Evolutionary conservation across 2,329 filamentous ascomycete species (phyloP), one percentile per base, ranked within the genome.

Genomic region (Cordyceps pruinosa): DNA sequence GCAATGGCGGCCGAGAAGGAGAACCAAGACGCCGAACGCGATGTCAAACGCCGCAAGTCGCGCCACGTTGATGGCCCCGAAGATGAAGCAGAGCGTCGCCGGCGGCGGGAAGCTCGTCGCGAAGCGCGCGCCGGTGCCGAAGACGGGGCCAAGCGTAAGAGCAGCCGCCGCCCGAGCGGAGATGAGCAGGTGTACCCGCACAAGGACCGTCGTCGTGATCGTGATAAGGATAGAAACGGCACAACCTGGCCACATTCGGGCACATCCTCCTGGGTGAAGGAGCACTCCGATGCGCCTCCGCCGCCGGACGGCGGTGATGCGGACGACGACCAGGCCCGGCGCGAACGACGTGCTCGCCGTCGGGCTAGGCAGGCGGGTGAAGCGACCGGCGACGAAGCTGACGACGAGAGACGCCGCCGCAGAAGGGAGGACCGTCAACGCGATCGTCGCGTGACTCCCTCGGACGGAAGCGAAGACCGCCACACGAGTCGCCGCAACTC

Each of bases 191-290:
- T 73, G 47, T 76, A 79, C 59, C 67, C 75, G 5, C 73, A 75
- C 62, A 70, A 71, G 65, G 65, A 70, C 49, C 70, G 72, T 15
- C 69, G 66, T 15, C 67, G 70, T 6, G 35, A 37, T 15, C 35
- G 35, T 56, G 74, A 73, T 46, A 72, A 66, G 30, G 74, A 67
- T 25, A 66, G 70, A 41, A 63, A 71, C 34, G 62, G 58, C 8
- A 61, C 75, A 9, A 73, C 73, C 10, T 86, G 83, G 83, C 83
- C 83, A 19, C 80, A 85, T 65, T 84, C 80, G 7, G 83, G 83
- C 26, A 86, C 83, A 0, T 82, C 80, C 9, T 85, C 82, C 0
- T 86, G 84, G 84, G 83, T 86, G 5, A 85, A 85, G 68, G 82
- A 86, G 13, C 78, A 84, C 62, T 81, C 79, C 2, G 83, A 85